phyloP scores from a whole-genome alignment of 805 yeast genomes.

The Ogataea siamensis region DNA sequence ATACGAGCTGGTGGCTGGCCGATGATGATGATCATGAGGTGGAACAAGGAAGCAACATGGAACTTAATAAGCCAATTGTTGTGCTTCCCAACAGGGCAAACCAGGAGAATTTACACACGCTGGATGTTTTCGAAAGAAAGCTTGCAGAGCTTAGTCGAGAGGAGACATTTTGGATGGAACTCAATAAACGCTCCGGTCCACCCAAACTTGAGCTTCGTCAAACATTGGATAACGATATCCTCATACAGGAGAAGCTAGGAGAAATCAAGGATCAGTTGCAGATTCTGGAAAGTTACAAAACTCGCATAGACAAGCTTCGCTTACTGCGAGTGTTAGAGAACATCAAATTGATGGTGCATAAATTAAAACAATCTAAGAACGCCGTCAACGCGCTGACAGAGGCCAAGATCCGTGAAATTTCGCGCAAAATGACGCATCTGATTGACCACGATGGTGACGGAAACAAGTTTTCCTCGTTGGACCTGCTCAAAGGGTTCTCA shows the following conservation, averaged over 20 bases:
- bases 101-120: slow-evolving; percentile 45
- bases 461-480: slow-evolving; percentile 31
- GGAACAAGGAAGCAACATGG: slow-evolving; percentile 20
- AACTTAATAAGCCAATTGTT: slow-evolving; percentile 32
- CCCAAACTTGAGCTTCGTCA: slow-evolving; percentile 14
- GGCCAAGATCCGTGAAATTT: slow-evolving; percentile 21
- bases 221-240: slow-evolving; percentile 4
- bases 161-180: slow-evolving; percentile 43
- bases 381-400: slow-evolving; percentile 22
- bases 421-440: slow-evolving; percentile 21
- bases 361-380: slow-evolving; percentile 25
- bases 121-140: slow-evolving; percentile 45
- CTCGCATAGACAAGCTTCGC: slow-evolving; percentile 10
- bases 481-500: slow-evolving; percentile 37
- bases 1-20: slow-evolving; percentile 67
- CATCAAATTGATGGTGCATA: slow-evolving; percentile 33
- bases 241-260: slow-evolving; percentile 16
- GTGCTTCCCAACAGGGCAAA: slow-evolving; percentile 62
- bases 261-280: slow-evolving; percentile 17
- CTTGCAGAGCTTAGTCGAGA: slow-evolving; percentile 45
- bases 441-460: slow-evolving; percentile 24
- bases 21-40: slow-evolving; percentile 27
- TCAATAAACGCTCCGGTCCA: slow-evolving; percentile 10
- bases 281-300: slow-evolving; percentile 12
- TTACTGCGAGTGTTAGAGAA: slow-evolving; percentile 34